Conservation (phyloP, 768 basidiomycete species). For the Rhizopogon roseolus region DNA sequence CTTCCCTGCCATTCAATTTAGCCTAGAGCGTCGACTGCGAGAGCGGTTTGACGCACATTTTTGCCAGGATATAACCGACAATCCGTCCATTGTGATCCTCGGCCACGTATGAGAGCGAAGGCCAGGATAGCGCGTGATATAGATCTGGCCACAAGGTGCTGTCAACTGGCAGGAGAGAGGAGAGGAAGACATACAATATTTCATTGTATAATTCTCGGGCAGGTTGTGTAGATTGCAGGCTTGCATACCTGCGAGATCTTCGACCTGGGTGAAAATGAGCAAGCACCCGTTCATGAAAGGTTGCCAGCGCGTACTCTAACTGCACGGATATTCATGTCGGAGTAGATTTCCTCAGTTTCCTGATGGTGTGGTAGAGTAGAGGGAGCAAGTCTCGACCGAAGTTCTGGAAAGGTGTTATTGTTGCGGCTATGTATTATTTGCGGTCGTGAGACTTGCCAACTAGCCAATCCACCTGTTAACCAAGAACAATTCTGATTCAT, state of each 20-base stretch:
- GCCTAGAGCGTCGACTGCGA: slow-evolving; percentile 8
- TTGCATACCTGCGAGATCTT: slow-evolving; percentile 90
- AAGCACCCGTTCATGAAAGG: not conserved
- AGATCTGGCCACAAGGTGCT: slow-evolving; percentile 49
- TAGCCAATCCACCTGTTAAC: not conserved
- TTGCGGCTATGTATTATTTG: not conserved
- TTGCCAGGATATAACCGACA: slow-evolving; percentile 93
- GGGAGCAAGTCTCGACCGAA: not conserved
- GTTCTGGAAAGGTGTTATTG: not conserved
- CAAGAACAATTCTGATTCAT: not conserved
- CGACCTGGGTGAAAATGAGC: slow-evolving; percentile 48
- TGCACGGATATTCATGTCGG: slow-evolving; percentile 24
- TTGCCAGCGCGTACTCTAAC: slow-evolving; percentile 18
- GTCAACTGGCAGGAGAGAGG: not conserved
- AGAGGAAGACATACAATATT: slow-evolving; percentile 51
- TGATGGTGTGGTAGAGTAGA: not conserved
- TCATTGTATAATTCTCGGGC: slow-evolving; percentile 87
- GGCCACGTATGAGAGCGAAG: slow-evolving; percentile 88
- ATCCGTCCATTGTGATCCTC: slow-evolving; percentile 86
- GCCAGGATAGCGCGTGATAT: slow-evolving; percentile 90
- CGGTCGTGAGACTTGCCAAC: not conserved
- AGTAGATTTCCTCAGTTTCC: not conserved
- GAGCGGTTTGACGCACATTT: slow-evolving; percentile 58
- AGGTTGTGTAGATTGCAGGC: slow-evolving; percentile 90
- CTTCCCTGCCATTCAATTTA: slow-evolving; percentile 52